phyloP scores from a whole-genome alignment of 148 eudicot species.

The Chenopodium quinoa region DNA sequence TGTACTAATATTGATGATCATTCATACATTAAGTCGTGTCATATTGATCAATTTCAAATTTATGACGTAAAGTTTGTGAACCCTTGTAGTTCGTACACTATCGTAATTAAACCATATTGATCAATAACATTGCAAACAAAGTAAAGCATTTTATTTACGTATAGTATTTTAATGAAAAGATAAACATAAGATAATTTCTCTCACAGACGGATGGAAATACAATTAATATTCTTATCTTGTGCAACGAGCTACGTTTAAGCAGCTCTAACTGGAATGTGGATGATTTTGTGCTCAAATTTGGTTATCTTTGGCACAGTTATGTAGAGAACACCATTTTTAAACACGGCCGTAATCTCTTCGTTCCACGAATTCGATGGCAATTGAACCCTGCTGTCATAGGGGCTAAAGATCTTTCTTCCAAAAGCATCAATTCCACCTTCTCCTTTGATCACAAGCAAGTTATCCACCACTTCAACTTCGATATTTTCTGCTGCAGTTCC shows the following conservation, averaged over 20 bases:
- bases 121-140: too few species aligned
- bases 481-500: not conserved
- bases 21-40: too few species aligned
- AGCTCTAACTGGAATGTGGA: conserved; percentile 1
- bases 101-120: too few species aligned
- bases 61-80: too few species aligned
- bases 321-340: conserved; percentile 13
- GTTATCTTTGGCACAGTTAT: conserved; percentile 13
- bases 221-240: too few species aligned
- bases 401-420: conserved; percentile 10
- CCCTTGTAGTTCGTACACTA: too few species aligned
- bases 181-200: too few species aligned
- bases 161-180: too few species aligned
- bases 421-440: conserved; percentile 1
- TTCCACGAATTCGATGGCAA: not conserved
- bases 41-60: too few species aligned
- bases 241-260: not conserved
- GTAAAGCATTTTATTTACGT: too few species aligned
- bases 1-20: too few species aligned
- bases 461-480: not conserved
- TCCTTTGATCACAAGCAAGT: conserved; percentile 3
- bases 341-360: not conserved
- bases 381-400: conserved; percentile 6
- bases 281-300: not conserved
- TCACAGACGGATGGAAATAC: too few species aligned